phyloP scores from a whole-genome alignment of 371 early-diverging fungal species.

The Zychaea mexicana region DNA sequence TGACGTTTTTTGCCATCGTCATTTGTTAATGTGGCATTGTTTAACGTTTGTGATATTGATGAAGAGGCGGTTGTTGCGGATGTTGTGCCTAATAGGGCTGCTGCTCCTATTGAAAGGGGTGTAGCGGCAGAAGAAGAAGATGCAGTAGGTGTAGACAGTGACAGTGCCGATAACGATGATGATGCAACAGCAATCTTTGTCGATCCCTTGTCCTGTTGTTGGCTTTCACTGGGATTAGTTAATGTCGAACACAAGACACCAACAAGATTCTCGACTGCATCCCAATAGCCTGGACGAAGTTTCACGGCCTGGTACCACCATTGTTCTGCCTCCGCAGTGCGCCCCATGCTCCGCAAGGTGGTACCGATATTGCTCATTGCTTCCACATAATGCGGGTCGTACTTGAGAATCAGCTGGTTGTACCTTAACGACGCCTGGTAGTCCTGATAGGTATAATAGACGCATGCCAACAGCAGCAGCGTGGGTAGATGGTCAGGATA shows the following conservation, averaged over 20 bases:
- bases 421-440: conserved; percentile 74
- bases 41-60: neutral
- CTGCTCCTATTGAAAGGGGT: no score
- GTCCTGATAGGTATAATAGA: conserved; percentile 80
- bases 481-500: conserved; percentile 80
- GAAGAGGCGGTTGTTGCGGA: neutral
- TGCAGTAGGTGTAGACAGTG: no score
- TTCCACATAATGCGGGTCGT: conserved; percentile 87
- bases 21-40: neutral
- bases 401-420: conserved; percentile 78
- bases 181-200: neutral
- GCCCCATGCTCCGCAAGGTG: conserved; percentile 80
- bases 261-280: conserved; percentile 87
- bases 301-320: conserved; percentile 89
- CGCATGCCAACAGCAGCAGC: conserved; percentile 83
- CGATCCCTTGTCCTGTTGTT: neutral
- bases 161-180: neutral
- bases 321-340: conserved; percentile 74
- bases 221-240: neutral
- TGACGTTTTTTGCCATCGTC: conserved; percentile 1
- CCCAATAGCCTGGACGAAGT: conserved; percentile 90
- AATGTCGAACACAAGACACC: conserved; percentile 69
- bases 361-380: conserved; percentile 93
- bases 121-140: no score
- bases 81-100: neutral